Conservation (phyloP, 2,329 filamentous ascomycete genomes). For the Nigrograna mackinnonii region DNA sequence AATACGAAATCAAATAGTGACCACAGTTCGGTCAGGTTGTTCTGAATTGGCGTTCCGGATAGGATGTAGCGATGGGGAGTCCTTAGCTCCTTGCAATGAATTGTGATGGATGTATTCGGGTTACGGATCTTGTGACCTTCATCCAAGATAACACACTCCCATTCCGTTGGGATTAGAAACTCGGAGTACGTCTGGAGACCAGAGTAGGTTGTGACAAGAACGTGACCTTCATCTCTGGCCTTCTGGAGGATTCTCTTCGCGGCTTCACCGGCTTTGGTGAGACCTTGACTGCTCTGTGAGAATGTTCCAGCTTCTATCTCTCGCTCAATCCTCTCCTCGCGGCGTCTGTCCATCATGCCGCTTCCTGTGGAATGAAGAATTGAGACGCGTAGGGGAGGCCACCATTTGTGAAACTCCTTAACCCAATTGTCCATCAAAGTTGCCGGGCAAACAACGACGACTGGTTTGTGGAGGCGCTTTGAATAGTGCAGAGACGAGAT, state of each 20-base stretch:
- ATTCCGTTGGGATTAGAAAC: slow-evolving; percentile 78
- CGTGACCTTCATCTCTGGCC: slow-evolving; percentile 83
- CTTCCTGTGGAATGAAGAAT: slow-evolving; percentile 95
- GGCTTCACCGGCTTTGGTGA: slow-evolving; percentile 65
- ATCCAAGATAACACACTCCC: slow-evolving; percentile 92
- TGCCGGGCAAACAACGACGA: slow-evolving; percentile 90
- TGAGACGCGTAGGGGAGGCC: slow-evolving; percentile 95
- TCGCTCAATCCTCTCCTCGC: slow-evolving; percentile 65
- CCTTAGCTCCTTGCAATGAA: slow-evolving; percentile 90
- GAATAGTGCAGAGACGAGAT: slow-evolving; percentile 92
- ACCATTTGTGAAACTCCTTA: slow-evolving; percentile 98
- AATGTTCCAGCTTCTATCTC: slow-evolving; percentile 55
- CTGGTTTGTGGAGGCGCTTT: slow-evolving; percentile 78
- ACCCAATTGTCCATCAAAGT: slow-evolving; percentile 98
- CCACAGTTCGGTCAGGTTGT: slow-evolving; percentile 94
- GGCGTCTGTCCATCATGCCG: slow-evolving; percentile 83
- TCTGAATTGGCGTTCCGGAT: slow-evolving; percentile 97
- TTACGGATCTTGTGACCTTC: slow-evolving; percentile 99
- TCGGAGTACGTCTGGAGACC: slow-evolving; percentile 92
- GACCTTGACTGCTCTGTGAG: slow-evolving; percentile 46
- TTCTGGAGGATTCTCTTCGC: slow-evolving; percentile 81
- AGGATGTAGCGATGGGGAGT: slow-evolving; percentile 91
- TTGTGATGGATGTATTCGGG: slow-evolving; percentile 90
- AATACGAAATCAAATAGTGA: slow-evolving; percentile 98
- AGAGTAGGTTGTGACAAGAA: slow-evolving; percentile 93